A percentile compares a stretch with the other conserved stretches of the same genome.
Conservation (phyloP, 177 flowering plant genomes). For the Vitis hybrid region DNA sequence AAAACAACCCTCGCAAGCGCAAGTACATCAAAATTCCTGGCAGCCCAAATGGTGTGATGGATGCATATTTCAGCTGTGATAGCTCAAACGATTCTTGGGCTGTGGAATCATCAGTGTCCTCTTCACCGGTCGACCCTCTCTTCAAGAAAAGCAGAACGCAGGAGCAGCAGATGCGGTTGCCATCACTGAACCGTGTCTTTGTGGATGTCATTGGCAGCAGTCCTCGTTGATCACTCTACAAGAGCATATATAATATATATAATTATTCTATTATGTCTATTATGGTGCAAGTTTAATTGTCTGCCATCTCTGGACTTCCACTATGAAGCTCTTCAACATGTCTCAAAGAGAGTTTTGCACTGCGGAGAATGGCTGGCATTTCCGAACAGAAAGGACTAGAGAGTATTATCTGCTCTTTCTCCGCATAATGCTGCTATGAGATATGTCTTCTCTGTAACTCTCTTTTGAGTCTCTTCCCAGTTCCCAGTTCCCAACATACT, state of each 20-base stretch:
- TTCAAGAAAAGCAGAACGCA: slow-evolving; percentile 32
- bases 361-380: not conserved
- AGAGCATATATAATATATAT: not conserved
- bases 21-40: slow-evolving; percentile 17
- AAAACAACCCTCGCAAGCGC: slow-evolving; percentile 17
- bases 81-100: slow-evolving; percentile 41
- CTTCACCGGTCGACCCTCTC: slow-evolving; percentile 20
- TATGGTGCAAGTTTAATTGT: not conserved
- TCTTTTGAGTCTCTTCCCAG: not conserved
- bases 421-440: no score
- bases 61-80: slow-evolving; percentile 28
- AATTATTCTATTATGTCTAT: not conserved
- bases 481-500: not conserved
- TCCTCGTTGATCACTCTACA: slow-evolving; percentile 9
- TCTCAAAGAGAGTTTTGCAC: no score
- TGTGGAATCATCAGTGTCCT: slow-evolving; percentile 9
- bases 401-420: no score
- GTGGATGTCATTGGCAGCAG: slow-evolving; percentile 24
- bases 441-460: slow-evolving; percentile 8
- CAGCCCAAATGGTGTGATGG: slow-evolving; percentile 42
- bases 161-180: slow-evolving; percentile 18
- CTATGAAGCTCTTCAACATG: not conserved
- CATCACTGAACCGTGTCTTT: slow-evolving; percentile 18
- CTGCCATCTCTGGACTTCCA: slow-evolving; percentile 10
- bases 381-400: slow-evolving; percentile 2